Evolutionary conservation across 2,329 filamentous ascomycete species (phyloP), one percentile per base, ranked within the genome.

Genomic region (Rugonectria rugulosa): DNA sequence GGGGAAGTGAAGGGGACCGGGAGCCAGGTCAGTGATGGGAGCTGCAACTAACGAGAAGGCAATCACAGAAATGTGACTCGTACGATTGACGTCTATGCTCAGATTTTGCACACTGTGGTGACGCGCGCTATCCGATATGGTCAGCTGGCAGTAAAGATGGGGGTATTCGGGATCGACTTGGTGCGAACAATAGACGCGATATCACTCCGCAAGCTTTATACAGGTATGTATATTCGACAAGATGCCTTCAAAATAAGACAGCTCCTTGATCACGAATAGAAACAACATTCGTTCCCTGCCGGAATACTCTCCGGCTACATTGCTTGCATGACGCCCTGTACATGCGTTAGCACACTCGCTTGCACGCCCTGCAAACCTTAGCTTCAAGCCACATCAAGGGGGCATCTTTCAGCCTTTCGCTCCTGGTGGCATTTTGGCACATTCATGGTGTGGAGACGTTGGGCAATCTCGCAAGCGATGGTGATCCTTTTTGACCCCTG

Each of bases 401-500:
- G 24, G 27, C 20, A 31, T 32, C 31, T 46, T 15, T 34, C 45
- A 53, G 42, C 32, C 49, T 36, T 29, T 45, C n/a, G n/a, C n/a
- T n/a, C n/a, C n/a, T n/a, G n/a, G n/a, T n/a, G n/a, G n/a, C 29
- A 14, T 10, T 32, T 32, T 44, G 31, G 38, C 52, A 15, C 41
- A 50, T 47, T 54, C 49, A 56, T 49, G n/a, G 41, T 63, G 63
- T 54, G 65, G 65, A 43, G 57, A 50, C 54, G 48, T 49, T 56
- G 49, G n/a, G 51, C 32, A 56, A 62, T 63, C 53, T 61, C 57
- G 42, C 46, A 53, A 62, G 56, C 36, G 55, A 50, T 44, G 61
- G 45, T 59, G 60, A 63, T 65, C 65, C 43, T 44, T 51, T 31
- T 49, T 34, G 31, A 53, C 50, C 61, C 56, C 49, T 59, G 57